Percentiles rank a stretch among this genome's conserved stretches.
Evolutionary conservation across 768 basidiomycete species (phyloP).

Genomic region (Podaxis sp.): DNA sequence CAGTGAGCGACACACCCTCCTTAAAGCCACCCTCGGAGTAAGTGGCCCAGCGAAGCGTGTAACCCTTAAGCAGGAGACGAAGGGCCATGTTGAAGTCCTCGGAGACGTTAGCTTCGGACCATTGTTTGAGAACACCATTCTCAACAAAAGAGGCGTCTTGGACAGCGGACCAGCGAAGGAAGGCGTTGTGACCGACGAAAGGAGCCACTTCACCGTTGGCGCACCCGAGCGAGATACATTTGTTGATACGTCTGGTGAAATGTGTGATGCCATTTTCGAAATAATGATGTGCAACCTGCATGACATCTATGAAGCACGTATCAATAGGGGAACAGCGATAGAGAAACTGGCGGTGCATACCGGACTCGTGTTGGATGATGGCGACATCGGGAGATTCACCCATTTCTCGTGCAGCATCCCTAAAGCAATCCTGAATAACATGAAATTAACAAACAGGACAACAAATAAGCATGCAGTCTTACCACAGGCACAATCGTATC

Average conservation of each 20-base stretch:
- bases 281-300: slow-evolving; percentile 87
- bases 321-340: neutral
- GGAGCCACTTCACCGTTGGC: slow-evolving; percentile 83
- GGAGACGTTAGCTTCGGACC: slow-evolving; percentile 75
- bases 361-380: slow-evolving; percentile 88
- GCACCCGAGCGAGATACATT: slow-evolving; percentile 72
- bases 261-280: slow-evolving; percentile 90
- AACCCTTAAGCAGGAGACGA: slow-evolving; percentile 65
- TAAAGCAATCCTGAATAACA: slow-evolving; percentile 67
- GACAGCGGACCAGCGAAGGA: slow-evolving; percentile 82
- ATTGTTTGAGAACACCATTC: slow-evolving; percentile 64
- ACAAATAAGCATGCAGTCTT: slow-evolving; percentile 1
- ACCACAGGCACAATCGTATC: slow-evolving; percentile 77
- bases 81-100: slow-evolving; percentile 83
- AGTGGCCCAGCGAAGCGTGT: slow-evolving; percentile 79
- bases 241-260: slow-evolving; percentile 89
- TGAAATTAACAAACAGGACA: neutral
- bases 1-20: slow-evolving; percentile 85
- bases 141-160: slow-evolving; percentile 83
- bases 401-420: slow-evolving; percentile 87
- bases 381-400: slow-evolving; percentile 74
- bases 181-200: slow-evolving; percentile 86
- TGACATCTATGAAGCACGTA: slow-evolving; percentile 51
- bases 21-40: slow-evolving; percentile 86
- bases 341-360: slow-evolving; percentile 29